A percentile compares a stretch with the other conserved stretches of the same genome.
These are phyloP conservation scores for Athelia sp. DNA, from an alignment of 1,284 basidiomycete genomes.

Conservation along the genomic window DNA sequence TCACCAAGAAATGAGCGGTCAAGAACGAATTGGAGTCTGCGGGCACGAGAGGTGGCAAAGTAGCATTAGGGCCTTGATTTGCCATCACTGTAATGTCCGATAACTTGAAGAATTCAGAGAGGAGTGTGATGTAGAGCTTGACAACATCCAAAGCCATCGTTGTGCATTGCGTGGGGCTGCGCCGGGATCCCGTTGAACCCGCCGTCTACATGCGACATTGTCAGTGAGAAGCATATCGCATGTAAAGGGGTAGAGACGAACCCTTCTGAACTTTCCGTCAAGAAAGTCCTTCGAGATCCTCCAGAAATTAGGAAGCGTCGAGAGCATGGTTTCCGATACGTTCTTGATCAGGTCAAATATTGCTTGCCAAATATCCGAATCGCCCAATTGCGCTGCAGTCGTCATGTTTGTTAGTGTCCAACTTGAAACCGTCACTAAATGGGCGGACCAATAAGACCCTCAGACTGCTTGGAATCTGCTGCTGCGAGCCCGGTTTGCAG, in stretches of 20 bases:
- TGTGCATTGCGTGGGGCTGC: slow-evolving; percentile 80
- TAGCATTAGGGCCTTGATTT: slow-evolving; percentile 27
- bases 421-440: background rate
- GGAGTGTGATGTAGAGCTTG: slow-evolving; percentile 79
- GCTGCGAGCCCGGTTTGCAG: slow-evolving; percentile 52
- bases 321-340: slow-evolving; percentile 64
- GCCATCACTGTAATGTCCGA: slow-evolving; percentile 69
- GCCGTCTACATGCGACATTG: slow-evolving; percentile 9
- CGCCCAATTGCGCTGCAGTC: slow-evolving; percentile 25
- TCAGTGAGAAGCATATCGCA: slow-evolving; percentile 14
- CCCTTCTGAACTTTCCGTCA: slow-evolving; percentile 88
- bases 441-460: slow-evolving; percentile 57
- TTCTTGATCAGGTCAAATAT: slow-evolving; percentile 70
- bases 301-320: slow-evolving; percentile 89
- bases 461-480: slow-evolving; percentile 61
- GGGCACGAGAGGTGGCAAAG: slow-evolving; percentile 63
- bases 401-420: slow-evolving; percentile 1
- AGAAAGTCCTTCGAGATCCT: slow-evolving; percentile 87
- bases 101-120: slow-evolving; percentile 89
- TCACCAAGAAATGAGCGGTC: slow-evolving; percentile 76
- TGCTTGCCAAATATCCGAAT: slow-evolving; percentile 75
- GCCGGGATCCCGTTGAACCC: slow-evolving; percentile 38
- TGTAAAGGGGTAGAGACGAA: slow-evolving; percentile 22
- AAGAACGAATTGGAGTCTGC: slow-evolving; percentile 77
- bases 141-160: slow-evolving; percentile 91